Evolutionary conservation across 495 filamentous ascomycete species (phyloP), one percentile per base, ranked within the genome.

Genomic region (Penicillium manginii): DNA sequence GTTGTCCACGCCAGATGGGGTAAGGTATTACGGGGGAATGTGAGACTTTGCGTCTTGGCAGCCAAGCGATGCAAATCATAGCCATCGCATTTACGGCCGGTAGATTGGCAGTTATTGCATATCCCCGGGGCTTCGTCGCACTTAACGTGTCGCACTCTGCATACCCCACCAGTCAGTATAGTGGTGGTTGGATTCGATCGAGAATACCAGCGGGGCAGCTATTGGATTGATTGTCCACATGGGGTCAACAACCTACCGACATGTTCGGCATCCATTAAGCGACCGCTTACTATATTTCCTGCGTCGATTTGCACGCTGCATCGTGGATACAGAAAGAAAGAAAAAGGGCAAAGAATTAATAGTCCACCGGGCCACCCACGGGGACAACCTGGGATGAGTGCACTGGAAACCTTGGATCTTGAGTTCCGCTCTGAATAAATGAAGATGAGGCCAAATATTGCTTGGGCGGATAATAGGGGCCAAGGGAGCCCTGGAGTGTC

Each of bases 1-100:
- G 61, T 60, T 12, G 55, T 52, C 67, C 67, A 66, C 39, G 14
- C 21, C 15, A 40, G 26, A 32, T 19, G 14, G 40, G 22, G 50
- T 57, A 19, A 33, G 33, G 14, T 0, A 9, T 23, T 17, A 4
- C 4, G 47, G 19, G 49, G 23, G 12, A 55, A 50, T 32, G 29
- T 22, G 2, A 47, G 4, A 17, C 52, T 42, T 19, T 46, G 52
- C 53, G 48, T 40, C n/a, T 31, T 55, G n/a, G 43, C n/a, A 18
- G 58, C 53, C 31, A 61, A 33, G 17, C 58, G 58, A 46, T 61
- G 33, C 33, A 37, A 3, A 37, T 37, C 58, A 46, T 57, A 61
- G 15, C 58, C 58, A 45, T 61, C 58, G 33, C 53, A 61, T 50
- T 37, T 55, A 32, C 52, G 42, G 14, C 43, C 53, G 42, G 58